Conservation (phyloP, 2,329 filamentous ascomycete species). For the Samsoniella hepiali region DNA sequence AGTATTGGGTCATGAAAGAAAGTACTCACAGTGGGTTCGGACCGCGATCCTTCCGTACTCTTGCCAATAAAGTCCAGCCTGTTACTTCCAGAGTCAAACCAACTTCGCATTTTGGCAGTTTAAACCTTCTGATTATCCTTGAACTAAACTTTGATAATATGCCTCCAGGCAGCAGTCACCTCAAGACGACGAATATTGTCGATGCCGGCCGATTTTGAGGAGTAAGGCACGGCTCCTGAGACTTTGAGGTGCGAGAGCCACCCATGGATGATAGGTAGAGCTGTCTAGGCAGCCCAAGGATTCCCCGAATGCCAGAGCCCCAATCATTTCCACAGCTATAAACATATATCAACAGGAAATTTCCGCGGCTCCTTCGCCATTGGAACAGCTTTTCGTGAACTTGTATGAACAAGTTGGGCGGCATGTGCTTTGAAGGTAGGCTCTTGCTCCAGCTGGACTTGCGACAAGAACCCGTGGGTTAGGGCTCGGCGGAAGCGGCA, state of each 20-base stretch:
- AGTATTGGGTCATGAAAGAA: not conserved
- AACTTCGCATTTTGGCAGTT: not conserved
- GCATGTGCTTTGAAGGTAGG: not conserved
- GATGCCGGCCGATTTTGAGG: not conserved
- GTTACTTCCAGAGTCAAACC: not conserved
- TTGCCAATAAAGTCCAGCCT: not conserved
- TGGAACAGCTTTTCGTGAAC: not conserved
- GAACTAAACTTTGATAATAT: not conserved
- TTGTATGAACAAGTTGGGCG: not conserved
- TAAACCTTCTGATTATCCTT: not conserved
- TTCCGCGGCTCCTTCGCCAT: not conserved
- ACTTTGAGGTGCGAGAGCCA: not conserved
- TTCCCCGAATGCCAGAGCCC: conserved; percentile 40
- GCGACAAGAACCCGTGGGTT: not conserved
- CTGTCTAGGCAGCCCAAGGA: conserved; percentile 33
- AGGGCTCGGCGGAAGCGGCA: not conserved
- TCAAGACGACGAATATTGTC: not conserved
- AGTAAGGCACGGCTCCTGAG: not conserved
- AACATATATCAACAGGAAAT: conserved; percentile 7
- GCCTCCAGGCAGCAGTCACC: not conserved
- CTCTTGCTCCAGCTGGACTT: not conserved
- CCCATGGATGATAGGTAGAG: conserved; percentile 12
- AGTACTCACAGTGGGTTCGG: not conserved
- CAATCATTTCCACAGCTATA: conserved; percentile 35
- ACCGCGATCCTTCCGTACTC: not conserved